Conservation (phyloP, 2,329 filamentous ascomycete species). For the Colletotrichum simmondsii region DNA sequence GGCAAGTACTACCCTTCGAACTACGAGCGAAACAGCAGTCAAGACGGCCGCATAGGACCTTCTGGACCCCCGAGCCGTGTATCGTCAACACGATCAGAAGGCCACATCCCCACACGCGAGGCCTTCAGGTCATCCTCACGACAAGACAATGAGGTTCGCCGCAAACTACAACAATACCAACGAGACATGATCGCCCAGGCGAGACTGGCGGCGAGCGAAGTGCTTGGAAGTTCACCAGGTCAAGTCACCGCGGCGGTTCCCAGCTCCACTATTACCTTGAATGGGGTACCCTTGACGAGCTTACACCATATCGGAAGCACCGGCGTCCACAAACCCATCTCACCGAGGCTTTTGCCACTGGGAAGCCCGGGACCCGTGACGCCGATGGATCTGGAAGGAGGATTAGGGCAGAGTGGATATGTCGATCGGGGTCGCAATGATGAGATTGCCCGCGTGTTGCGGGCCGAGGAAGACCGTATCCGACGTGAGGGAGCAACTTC, state of each 20-base stretch:
- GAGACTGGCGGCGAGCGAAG: constrained; percentile 53
- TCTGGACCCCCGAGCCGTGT: constrained; percentile 5
- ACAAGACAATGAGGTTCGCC: constrained; percentile 59
- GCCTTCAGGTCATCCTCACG: constrained; percentile 42
- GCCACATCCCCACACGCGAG: constrained; percentile 39
- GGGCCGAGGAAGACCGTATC: constrained; percentile 45
- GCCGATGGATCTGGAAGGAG: constrained; percentile 65
- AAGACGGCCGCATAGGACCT: constrained; percentile 32
- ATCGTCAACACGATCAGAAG: constrained; percentile 30
- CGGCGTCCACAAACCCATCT: constrained; percentile 57
- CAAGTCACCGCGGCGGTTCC: constrained; percentile 39
- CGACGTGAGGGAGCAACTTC: constrained; percentile 45
- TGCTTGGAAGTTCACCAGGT: constrained; percentile 40
- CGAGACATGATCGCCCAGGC: constrained; percentile 71
- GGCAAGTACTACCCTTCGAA: constrained; percentile 74
- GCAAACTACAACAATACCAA: constrained; percentile 67
- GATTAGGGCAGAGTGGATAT: constrained; percentile 47
- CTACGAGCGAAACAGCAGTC: constrained; percentile 58
- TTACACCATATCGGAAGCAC: constrained; percentile 49
- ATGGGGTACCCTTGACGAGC: constrained; percentile 48
- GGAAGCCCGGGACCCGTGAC: constrained; percentile 71
- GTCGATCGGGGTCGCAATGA: constrained; percentile 44
- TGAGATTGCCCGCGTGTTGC: constrained; percentile 34
- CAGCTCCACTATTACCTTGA: constrained; percentile 45
- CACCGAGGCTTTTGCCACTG: constrained; percentile 62